Evolutionary conservation across 306 rosid species (phyloP).

Genomic region (Begonia fuchsioides): DNA sequence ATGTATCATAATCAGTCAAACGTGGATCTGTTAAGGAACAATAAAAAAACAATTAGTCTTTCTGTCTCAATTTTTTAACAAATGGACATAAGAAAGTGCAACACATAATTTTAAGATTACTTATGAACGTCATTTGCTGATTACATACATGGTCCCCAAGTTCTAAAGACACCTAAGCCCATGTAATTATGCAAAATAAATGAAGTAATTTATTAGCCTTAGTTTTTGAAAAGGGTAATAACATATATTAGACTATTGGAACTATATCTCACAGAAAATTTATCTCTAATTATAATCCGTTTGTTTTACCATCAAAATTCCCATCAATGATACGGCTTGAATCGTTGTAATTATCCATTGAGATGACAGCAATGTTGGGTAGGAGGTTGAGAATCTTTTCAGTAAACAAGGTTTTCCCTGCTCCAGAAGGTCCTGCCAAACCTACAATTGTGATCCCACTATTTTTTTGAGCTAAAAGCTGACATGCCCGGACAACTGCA

Average conservation of each 20-base stretch:
- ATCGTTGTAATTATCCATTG: constrained; percentile 95
- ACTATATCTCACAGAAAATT: too few species aligned
- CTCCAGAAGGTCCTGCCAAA: constrained; percentile 98
- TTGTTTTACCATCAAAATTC: constrained; percentile 72
- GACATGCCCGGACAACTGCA: constrained; percentile 81
- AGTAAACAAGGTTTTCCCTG: constrained; percentile 91
- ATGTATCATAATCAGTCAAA: constrained; percentile 82
- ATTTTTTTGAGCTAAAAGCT: constrained; percentile 71
- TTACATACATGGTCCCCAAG: too few species aligned
- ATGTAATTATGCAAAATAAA: too few species aligned
- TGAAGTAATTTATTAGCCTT: too few species aligned
- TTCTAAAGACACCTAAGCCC: too few species aligned
- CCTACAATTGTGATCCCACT: constrained; percentile 85
- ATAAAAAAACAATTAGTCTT: constrained; percentile 8
- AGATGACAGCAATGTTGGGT: constrained; percentile 93
- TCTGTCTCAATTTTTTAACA: background rate
- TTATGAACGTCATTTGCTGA: too few species aligned
- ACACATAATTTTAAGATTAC: too few species aligned
- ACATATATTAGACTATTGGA: too few species aligned
- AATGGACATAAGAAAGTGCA: too few species aligned
- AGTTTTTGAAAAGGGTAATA: too few species aligned
- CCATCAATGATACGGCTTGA: constrained; percentile 96
- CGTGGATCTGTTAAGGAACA: constrained; percentile 70
- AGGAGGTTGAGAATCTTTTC: constrained; percentile 81
- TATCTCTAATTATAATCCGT: too few species aligned